phyloP scores from a whole-genome alignment of 441 rosid genomes.

The Erodium moschatum region DNA sequence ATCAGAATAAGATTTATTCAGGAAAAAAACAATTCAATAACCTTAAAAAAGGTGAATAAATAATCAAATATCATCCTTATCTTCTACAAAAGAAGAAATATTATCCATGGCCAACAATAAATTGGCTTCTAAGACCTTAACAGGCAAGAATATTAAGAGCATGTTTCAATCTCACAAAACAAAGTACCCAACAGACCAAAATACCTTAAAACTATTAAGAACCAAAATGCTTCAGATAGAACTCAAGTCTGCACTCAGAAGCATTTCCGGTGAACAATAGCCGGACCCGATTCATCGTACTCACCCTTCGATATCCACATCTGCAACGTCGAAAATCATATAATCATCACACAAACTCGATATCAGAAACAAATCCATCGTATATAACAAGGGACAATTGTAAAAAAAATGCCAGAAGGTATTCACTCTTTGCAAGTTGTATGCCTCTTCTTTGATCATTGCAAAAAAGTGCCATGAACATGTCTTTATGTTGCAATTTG shows the following conservation, averaged over 20 bases:
- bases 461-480: too few species aligned
- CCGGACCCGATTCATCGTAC: conserved; percentile 38
- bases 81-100: too few species aligned
- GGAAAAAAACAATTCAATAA: not conserved
- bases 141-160: not conserved
- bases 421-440: too few species aligned
- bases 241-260: conserved; percentile 17
- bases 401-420: too few species aligned
- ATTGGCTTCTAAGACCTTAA: not conserved
- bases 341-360: too few species aligned
- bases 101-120: not conserved
- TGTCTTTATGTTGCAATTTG: too few species aligned
- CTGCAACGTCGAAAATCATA: conserved; percentile 14
- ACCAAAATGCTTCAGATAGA: not conserved
- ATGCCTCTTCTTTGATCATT: too few species aligned
- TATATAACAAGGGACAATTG: too few species aligned
- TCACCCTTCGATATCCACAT: conserved; percentile 42
- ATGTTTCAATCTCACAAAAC: conserved; percentile 13
- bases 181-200: conserved; percentile 16
- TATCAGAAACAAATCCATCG: too few species aligned
- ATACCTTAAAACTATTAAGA: not conserved
- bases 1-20: not conserved
- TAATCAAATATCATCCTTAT: too few species aligned
- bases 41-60: too few species aligned
- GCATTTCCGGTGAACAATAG: conserved; percentile 40